Conservation (phyloP, 1,284 basidiomycete species). For the Sanghuangporus sanghuang region DNA sequence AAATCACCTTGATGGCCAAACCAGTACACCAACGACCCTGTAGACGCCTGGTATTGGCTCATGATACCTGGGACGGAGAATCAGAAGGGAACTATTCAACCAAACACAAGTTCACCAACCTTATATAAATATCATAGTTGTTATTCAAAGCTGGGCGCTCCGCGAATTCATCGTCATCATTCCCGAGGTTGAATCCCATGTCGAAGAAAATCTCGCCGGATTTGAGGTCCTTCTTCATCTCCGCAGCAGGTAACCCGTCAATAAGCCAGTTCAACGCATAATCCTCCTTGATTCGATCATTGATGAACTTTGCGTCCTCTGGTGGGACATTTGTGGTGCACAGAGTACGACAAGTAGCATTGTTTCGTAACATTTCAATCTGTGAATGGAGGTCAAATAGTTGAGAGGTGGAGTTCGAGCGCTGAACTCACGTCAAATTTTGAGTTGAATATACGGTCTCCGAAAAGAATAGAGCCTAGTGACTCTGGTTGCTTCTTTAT, state of each 20-base stretch:
- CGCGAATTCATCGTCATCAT: conserved; percentile 51
- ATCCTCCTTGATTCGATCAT: conserved; percentile 86
- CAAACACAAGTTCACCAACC: conserved; percentile 37
- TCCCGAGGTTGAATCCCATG: conserved; percentile 79
- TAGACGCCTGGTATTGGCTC: conserved; percentile 60
- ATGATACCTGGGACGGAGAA: conserved; percentile 65
- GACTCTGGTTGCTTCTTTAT: conserved; percentile 81
- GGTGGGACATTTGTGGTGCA: conserved; percentile 63
- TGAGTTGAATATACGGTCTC: conserved; percentile 92
- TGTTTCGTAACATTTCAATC: conserved; percentile 74
- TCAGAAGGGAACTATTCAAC: conserved; percentile 1
- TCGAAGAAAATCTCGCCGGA: conserved; percentile 85
- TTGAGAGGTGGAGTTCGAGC: background rate
- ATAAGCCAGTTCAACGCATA: conserved; percentile 95
- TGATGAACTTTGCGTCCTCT: conserved; percentile 84
- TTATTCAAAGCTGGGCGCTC: conserved; percentile 79
- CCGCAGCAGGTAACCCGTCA: conserved; percentile 90
- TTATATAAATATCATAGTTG: conserved; percentile 82
- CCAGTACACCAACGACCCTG: conserved; percentile 87
- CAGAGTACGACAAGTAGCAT: conserved; percentile 72
- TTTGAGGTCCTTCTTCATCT: conserved; percentile 79
- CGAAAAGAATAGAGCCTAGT: conserved; percentile 91
- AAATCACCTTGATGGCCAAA: conserved; percentile 78
- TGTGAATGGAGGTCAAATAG: conserved; percentile 27
- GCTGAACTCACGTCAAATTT: conserved; percentile 68